phyloP scores from a whole-genome alignment of 1,284 basidiomycete genomes.

The Trichosporon sp. region DNA sequence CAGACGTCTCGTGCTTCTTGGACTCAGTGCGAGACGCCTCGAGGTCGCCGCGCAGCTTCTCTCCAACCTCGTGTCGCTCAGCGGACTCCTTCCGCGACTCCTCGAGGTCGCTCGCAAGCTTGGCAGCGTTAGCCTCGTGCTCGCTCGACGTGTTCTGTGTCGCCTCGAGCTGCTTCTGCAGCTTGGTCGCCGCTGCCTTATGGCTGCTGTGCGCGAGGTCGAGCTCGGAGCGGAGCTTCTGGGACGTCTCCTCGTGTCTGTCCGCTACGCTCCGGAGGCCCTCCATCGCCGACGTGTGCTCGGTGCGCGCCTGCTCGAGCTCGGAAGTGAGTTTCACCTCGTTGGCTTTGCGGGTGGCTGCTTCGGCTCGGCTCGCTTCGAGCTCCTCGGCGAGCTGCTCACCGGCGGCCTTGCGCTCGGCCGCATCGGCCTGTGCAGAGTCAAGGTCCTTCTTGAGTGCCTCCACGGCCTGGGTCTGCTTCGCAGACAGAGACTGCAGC shows the following conservation, averaged over 20 bases:
- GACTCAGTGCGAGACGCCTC: constrained; percentile 10
- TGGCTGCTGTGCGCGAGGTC: constrained; percentile 21
- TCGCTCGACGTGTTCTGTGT: constrained; percentile 9
- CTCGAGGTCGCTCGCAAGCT: constrained; percentile 8
- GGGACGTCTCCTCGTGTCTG: constrained; percentile 16
- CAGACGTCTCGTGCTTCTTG: constrained; percentile 18
- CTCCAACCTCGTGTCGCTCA: constrained; percentile 15
- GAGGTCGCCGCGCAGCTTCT: constrained; percentile 25
- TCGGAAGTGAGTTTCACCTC: constrained; percentile 22
- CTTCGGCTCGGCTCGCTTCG: not conserved
- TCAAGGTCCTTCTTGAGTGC: constrained; percentile 18
- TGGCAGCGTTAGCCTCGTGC: constrained; percentile 16
- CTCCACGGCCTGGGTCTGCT: constrained; percentile 9
- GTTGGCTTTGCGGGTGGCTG: constrained; percentile 7
- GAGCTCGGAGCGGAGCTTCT: constrained; percentile 18
- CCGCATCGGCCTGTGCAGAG: constrained; percentile 20
- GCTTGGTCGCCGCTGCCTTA: not conserved
- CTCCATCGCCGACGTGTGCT: constrained; percentile 15
- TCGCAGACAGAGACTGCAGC: constrained; percentile 10
- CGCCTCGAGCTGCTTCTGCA: constrained; percentile 22
- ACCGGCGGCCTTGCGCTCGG: constrained; percentile 12
- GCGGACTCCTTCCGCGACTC: not conserved
- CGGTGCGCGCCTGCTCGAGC: constrained; percentile 8
- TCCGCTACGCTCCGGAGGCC: not conserved
- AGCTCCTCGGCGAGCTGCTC: not conserved